These are phyloP conservation scores for Pleurotus giganteus DNA, from an alignment of 768 basidiomycete genomes.

Conservation along the genomic window DNA sequence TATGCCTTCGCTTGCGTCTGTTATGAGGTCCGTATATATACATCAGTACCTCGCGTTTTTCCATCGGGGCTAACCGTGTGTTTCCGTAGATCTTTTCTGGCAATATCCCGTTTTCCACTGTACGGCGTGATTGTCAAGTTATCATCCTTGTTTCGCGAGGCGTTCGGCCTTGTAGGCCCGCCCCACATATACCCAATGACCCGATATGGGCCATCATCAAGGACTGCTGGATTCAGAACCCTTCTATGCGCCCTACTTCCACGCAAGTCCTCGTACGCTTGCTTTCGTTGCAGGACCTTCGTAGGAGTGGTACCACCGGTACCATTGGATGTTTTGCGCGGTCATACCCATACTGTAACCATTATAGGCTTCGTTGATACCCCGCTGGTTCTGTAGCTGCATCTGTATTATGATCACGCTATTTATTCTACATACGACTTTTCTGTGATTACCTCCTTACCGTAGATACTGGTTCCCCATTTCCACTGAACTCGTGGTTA, in stretches of 20 bases:
- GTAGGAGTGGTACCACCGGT: background rate
- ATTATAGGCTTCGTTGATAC: background rate
- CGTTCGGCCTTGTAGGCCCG: slow-evolving; percentile 2
- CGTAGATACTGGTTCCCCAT: no score
- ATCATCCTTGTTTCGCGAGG: slow-evolving; percentile 14
- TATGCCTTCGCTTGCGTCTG: slow-evolving; percentile 41
- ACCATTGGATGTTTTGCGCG: background rate
- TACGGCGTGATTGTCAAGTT: slow-evolving; percentile 17
- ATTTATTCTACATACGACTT: no score
- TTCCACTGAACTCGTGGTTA: no score
- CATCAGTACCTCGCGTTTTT: background rate
- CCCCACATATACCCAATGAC: background rate
- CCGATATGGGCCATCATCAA: slow-evolving; percentile 8
- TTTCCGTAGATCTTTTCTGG: slow-evolving; percentile 25
- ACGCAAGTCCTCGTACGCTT: background rate
- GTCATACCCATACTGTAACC: background rate
- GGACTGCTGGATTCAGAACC: slow-evolving; percentile 8
- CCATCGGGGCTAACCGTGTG: background rate
- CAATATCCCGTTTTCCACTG: slow-evolving; percentile 24
- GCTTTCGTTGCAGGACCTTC: background rate
- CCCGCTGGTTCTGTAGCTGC: background rate
- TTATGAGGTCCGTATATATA: slow-evolving; percentile 26
- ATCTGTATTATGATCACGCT: background rate
- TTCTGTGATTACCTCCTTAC: no score
- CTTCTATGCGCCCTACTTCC: background rate